Percentiles rank a stretch among this genome's conserved stretches.
phyloP scores from a whole-genome alignment of 345 rosid species.

The Euphorbia peplus region DNA sequence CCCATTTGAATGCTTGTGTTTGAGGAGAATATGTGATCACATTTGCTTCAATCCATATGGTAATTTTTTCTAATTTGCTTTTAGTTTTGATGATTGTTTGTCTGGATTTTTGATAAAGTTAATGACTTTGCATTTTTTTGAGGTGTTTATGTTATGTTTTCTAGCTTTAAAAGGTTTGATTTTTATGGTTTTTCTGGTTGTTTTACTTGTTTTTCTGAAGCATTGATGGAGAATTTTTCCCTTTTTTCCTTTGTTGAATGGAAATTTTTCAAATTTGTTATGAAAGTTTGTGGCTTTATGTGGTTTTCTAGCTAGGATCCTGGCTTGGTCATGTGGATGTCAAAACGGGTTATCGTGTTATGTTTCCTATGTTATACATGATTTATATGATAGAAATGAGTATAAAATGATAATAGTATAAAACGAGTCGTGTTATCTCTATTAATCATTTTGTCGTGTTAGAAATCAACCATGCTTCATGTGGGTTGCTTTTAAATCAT shows the following conservation, averaged over 20 bases:
- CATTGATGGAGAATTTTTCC: not conserved
- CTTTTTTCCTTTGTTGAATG: not conserved
- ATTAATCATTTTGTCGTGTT: too few species aligned
- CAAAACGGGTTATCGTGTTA: too few species aligned
- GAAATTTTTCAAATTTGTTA: not conserved
- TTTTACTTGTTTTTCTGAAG: not conserved
- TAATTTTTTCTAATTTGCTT: too few species aligned
- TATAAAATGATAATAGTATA: too few species aligned
- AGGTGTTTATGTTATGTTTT: not conserved
- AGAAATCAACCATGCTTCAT: too few species aligned
- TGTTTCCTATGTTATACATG: too few species aligned
- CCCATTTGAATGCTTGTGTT: slow-evolving; percentile 8
- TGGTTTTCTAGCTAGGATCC: not conserved
- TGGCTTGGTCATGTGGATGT: too few species aligned
- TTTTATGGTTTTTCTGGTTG: not conserved
- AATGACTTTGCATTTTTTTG: not conserved
- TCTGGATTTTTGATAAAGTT: not conserved
- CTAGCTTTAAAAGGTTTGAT: not conserved
- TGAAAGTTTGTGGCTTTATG: not conserved
- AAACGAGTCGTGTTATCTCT: too few species aligned
- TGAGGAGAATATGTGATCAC: not conserved
- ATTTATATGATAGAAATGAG: too few species aligned
- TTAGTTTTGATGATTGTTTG: not conserved
- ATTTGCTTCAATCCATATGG: not conserved
- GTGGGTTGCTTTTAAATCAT: not conserved